Conservation (phyloP, 2,329 filamentous ascomycete genomes). For the Neurospora sp. region DNA sequence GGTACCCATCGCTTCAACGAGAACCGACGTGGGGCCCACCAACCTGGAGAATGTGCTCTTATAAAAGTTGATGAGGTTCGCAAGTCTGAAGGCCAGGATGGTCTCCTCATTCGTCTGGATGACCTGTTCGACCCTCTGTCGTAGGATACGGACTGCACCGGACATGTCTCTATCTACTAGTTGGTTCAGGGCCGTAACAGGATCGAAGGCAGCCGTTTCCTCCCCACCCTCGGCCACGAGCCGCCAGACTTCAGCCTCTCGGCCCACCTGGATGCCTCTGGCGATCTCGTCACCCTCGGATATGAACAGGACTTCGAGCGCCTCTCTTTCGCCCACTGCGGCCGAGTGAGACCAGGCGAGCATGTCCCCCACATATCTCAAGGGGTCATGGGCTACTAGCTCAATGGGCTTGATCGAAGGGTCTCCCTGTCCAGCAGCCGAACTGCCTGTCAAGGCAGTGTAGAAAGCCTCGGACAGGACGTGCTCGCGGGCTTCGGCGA, state of each 20-base stretch:
- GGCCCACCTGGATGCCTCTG: conserved; percentile 67
- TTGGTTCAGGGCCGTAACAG: conserved; percentile 69
- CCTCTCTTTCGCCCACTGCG: conserved; percentile 86
- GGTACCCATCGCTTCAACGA: conserved; percentile 57
- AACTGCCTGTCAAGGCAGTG: conserved; percentile 68
- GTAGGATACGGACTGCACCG: conserved; percentile 72
- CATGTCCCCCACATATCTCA: conserved; percentile 95
- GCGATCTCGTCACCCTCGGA: conserved; percentile 83
- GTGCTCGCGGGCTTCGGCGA: conserved; percentile 80
- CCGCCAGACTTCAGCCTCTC: conserved; percentile 77
- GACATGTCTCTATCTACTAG: conserved; percentile 79
- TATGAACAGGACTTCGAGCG: conserved; percentile 82
- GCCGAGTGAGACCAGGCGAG: conserved; percentile 93
- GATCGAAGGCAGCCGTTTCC: conserved; percentile 56
- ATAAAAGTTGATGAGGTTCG: conserved; percentile 86
- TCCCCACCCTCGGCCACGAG: conserved; percentile 49
- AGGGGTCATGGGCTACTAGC: conserved; percentile 79
- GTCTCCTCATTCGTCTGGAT: conserved; percentile 88
- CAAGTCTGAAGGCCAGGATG: conserved; percentile 78
- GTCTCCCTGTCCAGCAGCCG: conserved; percentile 47
- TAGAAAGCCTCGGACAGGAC: conserved; percentile 86
- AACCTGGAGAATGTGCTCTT: conserved; percentile 73
- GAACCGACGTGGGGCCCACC: conserved; percentile 55
- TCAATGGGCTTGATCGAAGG: conserved; percentile 78
- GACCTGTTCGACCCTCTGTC: conserved; percentile 82